Conservation (phyloP, 2,329 filamentous ascomycete species). For the Trichophyton benhamiae region DNA sequence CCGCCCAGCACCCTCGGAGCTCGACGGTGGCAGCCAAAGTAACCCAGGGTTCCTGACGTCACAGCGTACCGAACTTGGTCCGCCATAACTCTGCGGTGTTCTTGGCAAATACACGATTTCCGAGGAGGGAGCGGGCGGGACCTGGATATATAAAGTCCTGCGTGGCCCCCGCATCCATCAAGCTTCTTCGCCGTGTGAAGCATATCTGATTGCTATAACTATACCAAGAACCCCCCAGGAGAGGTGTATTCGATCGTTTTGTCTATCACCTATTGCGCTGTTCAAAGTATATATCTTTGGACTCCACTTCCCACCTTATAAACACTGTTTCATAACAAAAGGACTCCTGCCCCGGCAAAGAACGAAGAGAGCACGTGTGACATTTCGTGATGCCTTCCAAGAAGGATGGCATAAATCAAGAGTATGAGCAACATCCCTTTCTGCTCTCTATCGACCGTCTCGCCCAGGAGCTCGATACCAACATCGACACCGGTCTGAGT, state of each 20-base stretch:
- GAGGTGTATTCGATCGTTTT: background rate
- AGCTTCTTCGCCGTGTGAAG: background rate
- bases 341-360: background rate
- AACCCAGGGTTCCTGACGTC: background rate
- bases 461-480: slow-evolving; percentile 34
- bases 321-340: background rate
- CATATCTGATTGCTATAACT: background rate
- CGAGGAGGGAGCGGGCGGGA: background rate
- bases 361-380: background rate
- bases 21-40: too few species aligned
- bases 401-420: slow-evolving; percentile 15
- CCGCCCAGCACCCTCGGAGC: background rate
- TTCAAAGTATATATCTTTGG: background rate
- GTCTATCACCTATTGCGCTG: background rate
- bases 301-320: background rate
- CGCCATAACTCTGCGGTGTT: background rate
- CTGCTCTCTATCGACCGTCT: slow-evolving; percentile 27
- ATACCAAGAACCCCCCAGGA: background rate
- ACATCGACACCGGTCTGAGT: slow-evolving; percentile 39
- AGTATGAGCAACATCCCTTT: slow-evolving; percentile 25
- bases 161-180: background rate
- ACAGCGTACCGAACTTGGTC: background rate
- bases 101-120: background rate
- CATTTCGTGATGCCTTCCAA: slow-evolving; percentile 12
- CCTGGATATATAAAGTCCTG: background rate